Evolutionary conservation across 805 yeast genomes (phyloP), one percentile per base, ranked within the genome.

Genomic region (Zygotorulaspora danielsina): DNA sequence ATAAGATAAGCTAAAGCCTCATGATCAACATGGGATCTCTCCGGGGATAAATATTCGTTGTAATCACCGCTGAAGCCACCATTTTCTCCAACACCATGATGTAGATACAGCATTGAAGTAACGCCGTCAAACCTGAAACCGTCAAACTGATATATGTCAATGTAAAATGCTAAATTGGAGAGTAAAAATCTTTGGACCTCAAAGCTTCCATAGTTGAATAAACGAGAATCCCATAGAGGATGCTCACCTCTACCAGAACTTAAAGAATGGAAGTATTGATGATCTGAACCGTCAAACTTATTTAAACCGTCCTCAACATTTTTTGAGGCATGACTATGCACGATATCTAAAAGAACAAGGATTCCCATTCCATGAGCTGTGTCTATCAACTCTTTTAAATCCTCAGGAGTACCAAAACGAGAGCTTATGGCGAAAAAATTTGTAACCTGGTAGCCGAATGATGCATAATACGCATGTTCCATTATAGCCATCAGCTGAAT

Each of bases 401-500:
- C 97, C 52, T 93, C 97, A 2, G 98, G 97, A 0, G 96, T 78
- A 19, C 98, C 98, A 54, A 72, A 93, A 47, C 98, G 74, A 6
- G 97, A 89, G 38, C 93, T 80, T 17, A 76, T 72, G 2, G 97
- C 97, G 61, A 84, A 90, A 60, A 90, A 93, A 44, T 82, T 84
- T 16, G 97, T 89, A 19, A 90, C 80, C 63, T 90, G 98, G 61
- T 90, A 90, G n/a, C 98, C 98, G 61, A 90, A 90, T 2, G 96
- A 86, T 1, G 97, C 98, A 61, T 90, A 90, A 61, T 90, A 90
- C 1, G 98, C 97, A 61, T 90, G 98, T 64, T 90, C 98, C 98
- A 90, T 90, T 31, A 90, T 75, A 0, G 98, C 97, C 98, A 90
- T 90, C 57, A 90, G 71, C 65, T 90, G 98, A 53, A 90, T 83